Conservation (phyloP, 2,329 filamentous ascomycete genomes). For the Cyclaneusma minus region DNA sequence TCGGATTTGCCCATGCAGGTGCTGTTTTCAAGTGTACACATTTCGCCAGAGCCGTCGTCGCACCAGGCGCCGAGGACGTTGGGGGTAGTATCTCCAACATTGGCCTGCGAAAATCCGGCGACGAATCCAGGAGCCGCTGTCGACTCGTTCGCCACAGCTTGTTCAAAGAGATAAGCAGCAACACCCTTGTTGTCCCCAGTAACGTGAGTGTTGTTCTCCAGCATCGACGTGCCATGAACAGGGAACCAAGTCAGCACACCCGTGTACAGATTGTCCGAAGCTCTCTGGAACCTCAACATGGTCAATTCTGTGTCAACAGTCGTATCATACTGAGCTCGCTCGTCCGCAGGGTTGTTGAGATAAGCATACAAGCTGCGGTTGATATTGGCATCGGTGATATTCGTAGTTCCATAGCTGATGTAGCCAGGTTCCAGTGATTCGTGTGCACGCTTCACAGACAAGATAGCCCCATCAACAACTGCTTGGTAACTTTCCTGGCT, state of each 20-base stretch:
- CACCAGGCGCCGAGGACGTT: conserved; percentile 80
- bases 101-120: conserved; percentile 82
- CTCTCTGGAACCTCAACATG: conserved; percentile 61
- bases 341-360: conserved; percentile 63
- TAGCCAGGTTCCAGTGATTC: conserved; percentile 48
- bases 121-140: conserved; percentile 57
- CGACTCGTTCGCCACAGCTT: conserved; percentile 37
- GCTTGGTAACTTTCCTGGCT: conserved; percentile 73
- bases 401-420: conserved; percentile 52
- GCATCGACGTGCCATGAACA: conserved; percentile 79
- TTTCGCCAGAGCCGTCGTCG: conserved; percentile 62
- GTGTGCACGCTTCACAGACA: conserved; percentile 72
- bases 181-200: conserved; percentile 93
- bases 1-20: conserved; percentile 58
- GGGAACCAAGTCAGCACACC: conserved; percentile 85
- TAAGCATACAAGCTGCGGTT: conserved; percentile 83
- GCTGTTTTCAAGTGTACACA: conserved; percentile 65
- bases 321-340: conserved; percentile 50
- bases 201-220: conserved; percentile 80
- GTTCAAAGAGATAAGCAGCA: conserved; percentile 70
- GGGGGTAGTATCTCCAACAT: conserved; percentile 78
- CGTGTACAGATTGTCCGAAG: conserved; percentile 57
- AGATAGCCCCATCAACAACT: conserved; percentile 72
- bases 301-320: conserved; percentile 62
- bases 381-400: conserved; percentile 62